Conservation (phyloP, 2,329 filamentous ascomycete genomes). For the Chrysosporium queenslandicum region DNA sequence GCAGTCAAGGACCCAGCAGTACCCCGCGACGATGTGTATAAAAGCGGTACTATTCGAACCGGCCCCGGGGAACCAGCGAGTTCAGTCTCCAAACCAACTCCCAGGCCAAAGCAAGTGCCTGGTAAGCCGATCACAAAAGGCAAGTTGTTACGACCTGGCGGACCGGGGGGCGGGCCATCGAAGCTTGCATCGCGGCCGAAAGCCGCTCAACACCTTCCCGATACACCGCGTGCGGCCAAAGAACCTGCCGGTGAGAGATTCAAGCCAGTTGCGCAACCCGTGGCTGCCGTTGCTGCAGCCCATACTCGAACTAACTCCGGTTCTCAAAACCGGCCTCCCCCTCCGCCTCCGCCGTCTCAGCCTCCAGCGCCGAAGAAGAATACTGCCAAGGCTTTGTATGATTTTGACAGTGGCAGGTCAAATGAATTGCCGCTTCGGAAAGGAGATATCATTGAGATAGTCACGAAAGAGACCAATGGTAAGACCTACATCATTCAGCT, state of each 20-base stretch:
- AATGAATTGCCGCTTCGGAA: slow-evolving; percentile 75
- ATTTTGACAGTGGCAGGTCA: slow-evolving; percentile 72
- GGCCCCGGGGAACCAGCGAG: slow-evolving; percentile 71
- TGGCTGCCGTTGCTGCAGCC: slow-evolving; percentile 26
- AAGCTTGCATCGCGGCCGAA: slow-evolving; percentile 50
- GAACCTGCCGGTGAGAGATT: slow-evolving; percentile 29
- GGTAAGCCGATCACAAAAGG: slow-evolving; percentile 86
- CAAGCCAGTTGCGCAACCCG: slow-evolving; percentile 39
- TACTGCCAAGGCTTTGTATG: slow-evolving; percentile 82
- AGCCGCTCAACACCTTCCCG: slow-evolving; percentile 20
- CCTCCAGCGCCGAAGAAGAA: slow-evolving; percentile 55
- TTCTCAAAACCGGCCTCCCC: slow-evolving; percentile 50
- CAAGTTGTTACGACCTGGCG: slow-evolving; percentile 82
- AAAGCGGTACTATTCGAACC: slow-evolving; percentile 85
- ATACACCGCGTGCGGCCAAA: slow-evolving; percentile 20
- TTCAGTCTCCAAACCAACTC: slow-evolving; percentile 73
- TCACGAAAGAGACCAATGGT: slow-evolving; percentile 96
- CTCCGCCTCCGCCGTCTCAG: slow-evolving; percentile 56
- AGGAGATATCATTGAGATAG: slow-evolving; percentile 74
- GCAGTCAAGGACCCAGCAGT: slow-evolving; percentile 75
- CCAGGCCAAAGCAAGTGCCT: slow-evolving; percentile 74
- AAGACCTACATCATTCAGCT: no score
- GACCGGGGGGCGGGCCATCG: slow-evolving; percentile 70
- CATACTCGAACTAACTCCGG: slow-evolving; percentile 50
- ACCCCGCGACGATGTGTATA: slow-evolving; percentile 69